Evolutionary conservation across 129 eudicot genomes (phyloP).

Genomic region (Helianthus tuberosus): DNA sequence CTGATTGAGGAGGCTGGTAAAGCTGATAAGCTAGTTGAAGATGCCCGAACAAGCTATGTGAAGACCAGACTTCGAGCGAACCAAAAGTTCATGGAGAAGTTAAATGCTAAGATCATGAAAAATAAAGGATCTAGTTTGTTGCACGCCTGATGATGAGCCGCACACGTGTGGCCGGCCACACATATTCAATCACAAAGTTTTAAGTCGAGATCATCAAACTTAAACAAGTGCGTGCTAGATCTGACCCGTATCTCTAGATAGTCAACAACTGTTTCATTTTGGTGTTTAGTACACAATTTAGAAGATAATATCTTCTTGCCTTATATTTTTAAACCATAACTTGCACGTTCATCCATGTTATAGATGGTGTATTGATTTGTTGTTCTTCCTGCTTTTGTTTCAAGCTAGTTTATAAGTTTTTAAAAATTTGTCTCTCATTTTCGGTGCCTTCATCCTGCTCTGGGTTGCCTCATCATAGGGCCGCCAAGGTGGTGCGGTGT

Average conservation of each 20-base stretch:
- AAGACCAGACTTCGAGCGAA: constrained; percentile 80
- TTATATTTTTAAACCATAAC: constrained; percentile 23
- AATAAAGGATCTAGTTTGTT: constrained; percentile 24
- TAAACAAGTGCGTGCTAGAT: background rate
- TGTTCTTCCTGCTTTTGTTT: constrained; percentile 8
- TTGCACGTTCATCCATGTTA: constrained; percentile 17
- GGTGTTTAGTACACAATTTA: constrained; percentile 10
- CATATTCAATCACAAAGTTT: constrained; percentile 1
- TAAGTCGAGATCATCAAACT: constrained; percentile 5
- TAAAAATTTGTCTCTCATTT: too few species aligned
- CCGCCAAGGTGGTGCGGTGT: too few species aligned
- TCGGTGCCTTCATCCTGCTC: too few species aligned
- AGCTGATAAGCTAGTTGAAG: constrained; percentile 68
- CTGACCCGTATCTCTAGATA: constrained; percentile 10
- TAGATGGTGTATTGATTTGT: constrained; percentile 23
- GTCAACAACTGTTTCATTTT: constrained; percentile 3
- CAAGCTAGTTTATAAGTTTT: background rate
- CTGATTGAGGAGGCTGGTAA: constrained; percentile 89
- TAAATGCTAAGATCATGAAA: constrained; percentile 58
- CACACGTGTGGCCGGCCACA: background rate
- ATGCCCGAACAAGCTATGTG: constrained; percentile 56
- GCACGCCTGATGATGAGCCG: constrained; percentile 41
- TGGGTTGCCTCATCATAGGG: too few species aligned
- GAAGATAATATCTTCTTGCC: constrained; percentile 4
- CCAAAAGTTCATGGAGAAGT: constrained; percentile 66